These are phyloP conservation scores for Lizanozyma gosingica DNA, from an alignment of 1,139 yeast species.

Conservation along the genomic window DNA sequence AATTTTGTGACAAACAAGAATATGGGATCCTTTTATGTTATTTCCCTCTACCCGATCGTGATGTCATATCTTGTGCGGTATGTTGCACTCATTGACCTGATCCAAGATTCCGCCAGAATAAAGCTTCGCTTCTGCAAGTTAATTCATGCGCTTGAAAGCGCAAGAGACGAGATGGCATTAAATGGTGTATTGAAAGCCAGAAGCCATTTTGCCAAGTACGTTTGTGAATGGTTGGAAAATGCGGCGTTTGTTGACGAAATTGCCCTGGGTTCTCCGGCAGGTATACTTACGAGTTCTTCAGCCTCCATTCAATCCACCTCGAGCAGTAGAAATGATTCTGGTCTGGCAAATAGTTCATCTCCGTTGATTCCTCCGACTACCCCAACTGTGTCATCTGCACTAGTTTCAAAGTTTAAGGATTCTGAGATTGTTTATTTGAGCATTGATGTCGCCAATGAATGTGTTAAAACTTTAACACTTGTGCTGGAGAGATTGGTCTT, in stretches of 20 bases:
- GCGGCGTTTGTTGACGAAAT: constrained; percentile 32
- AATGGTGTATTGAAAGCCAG: constrained; percentile 52
- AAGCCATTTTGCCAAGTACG: constrained; percentile 50
- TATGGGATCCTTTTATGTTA: constrained; percentile 28
- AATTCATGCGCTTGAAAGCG: constrained; percentile 38
- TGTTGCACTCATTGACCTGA: constrained; percentile 24
- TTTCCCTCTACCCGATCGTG: constrained; percentile 11
- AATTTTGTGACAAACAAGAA: constrained; percentile 26
- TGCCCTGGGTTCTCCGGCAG: constrained; percentile 5
- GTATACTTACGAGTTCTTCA: constrained; percentile 12
- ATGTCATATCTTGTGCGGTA: constrained; percentile 25
- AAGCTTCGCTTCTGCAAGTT: constrained; percentile 54
- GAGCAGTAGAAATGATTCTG: constrained; percentile 12
- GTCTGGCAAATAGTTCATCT: not conserved
- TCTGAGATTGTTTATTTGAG: constrained; percentile 46
- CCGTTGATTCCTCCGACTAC: not conserved
- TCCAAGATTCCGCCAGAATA: constrained; percentile 36
- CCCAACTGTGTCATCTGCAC: constrained; percentile 1
- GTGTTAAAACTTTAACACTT: constrained; percentile 48
- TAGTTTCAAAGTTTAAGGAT: constrained; percentile 10
- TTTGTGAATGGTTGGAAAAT: constrained; percentile 62
- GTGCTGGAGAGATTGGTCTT: constrained; percentile 48
- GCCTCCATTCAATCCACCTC: constrained; percentile 3
- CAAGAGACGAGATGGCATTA: constrained; percentile 28
- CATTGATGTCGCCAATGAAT: constrained; percentile 59